These are phyloP conservation scores for Phytopythium chamaehyphon DNA, from an alignment of 352 stramenopile species.

Conservation along the genomic window DNA sequence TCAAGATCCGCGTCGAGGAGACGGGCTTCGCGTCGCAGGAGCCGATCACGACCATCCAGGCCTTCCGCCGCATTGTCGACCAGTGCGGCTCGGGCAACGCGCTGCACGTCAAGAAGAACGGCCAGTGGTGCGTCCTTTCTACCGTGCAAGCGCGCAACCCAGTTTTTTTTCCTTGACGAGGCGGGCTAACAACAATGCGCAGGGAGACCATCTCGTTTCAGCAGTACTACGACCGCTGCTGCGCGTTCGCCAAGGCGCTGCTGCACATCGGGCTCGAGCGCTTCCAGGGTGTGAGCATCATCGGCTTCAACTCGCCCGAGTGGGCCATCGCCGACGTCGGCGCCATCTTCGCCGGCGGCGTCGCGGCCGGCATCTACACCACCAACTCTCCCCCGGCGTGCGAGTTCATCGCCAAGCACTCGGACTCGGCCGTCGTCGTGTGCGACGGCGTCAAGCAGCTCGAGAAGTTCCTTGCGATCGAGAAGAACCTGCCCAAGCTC, in stretches of 20 bases:
- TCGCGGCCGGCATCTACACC: constrained; percentile 95
- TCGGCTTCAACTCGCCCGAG: constrained; percentile 90
- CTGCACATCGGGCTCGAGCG: constrained; percentile 62
- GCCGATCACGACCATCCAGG: constrained; percentile 48
- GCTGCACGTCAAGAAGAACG: constrained; percentile 68
- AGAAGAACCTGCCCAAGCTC: constrained; percentile 83
- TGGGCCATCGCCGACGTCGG: constrained; percentile 93
- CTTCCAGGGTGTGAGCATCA: constrained; percentile 85
- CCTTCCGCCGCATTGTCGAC: constrained; percentile 57
- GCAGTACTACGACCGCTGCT: constrained; percentile 76
- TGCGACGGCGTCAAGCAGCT: constrained; percentile 92
- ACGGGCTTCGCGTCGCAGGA: constrained; percentile 35
- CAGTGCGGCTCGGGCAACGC: constrained; percentile 50
- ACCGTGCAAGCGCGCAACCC: no score
- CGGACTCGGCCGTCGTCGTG: constrained; percentile 89
- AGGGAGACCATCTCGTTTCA: constrained; percentile 67
- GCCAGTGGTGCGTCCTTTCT: constrained; percentile 49
- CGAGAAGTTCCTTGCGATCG: constrained; percentile 90
- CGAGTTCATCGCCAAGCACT: constrained; percentile 94
- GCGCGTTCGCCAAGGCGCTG: constrained; percentile 77
- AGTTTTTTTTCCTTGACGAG: no score
- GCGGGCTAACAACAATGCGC: no score
- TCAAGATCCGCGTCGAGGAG: constrained; percentile 64
- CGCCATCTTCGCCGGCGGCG: constrained; percentile 89
- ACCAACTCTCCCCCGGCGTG: constrained; percentile 91